phyloP scores from a whole-genome alignment of 2,329 filamentous ascomycete genomes.

The Pyrenochaeta sp. region DNA sequence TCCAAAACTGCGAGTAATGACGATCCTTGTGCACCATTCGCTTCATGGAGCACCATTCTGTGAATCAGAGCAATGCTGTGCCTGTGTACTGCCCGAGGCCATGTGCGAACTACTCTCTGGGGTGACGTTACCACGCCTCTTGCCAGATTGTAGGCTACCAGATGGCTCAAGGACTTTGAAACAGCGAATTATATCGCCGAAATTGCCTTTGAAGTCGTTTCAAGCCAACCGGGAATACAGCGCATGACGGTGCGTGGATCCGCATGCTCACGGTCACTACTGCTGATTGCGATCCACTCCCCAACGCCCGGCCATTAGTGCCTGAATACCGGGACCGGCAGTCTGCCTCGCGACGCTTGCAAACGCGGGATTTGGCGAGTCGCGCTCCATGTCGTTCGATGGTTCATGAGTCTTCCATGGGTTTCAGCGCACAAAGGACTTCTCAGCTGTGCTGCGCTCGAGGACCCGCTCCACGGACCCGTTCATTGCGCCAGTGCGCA shows the following conservation, averaged over 20 bases:
- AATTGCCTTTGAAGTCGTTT: conserved; percentile 5
- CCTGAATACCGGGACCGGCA: conserved; percentile 17
- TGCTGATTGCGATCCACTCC: too few relatives aligned
- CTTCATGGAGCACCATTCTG: conserved; percentile 16
- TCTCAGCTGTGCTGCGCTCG: conserved; percentile 24
- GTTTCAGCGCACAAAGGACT: conserved; percentile 17
- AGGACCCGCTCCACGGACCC: conserved; percentile 14
- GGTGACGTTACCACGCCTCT: conserved; percentile 37
- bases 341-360: conserved; percentile 4
- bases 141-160: conserved; percentile 25
- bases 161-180: conserved; percentile 17
- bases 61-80: conserved; percentile 18
- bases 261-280: conserved; percentile 11
- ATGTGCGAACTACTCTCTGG: conserved; percentile 14
- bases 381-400: conserved; percentile 10
- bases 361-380: conserved; percentile 21
- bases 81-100: conserved; percentile 17
- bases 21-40: conserved; percentile 8
- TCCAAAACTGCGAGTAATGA: conserved; percentile 13
- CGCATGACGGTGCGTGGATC: conserved; percentile 34
- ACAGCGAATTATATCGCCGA: conserved; percentile 15
- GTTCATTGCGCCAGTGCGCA: conserved; percentile 24
- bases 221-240: conserved; percentile 26
- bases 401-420: conserved; percentile 6
- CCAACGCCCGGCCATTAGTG: conserved; percentile 20